Evolutionary conservation across 805 yeast species (phyloP).

Genomic region (Spathaspora gorwiae): DNA sequence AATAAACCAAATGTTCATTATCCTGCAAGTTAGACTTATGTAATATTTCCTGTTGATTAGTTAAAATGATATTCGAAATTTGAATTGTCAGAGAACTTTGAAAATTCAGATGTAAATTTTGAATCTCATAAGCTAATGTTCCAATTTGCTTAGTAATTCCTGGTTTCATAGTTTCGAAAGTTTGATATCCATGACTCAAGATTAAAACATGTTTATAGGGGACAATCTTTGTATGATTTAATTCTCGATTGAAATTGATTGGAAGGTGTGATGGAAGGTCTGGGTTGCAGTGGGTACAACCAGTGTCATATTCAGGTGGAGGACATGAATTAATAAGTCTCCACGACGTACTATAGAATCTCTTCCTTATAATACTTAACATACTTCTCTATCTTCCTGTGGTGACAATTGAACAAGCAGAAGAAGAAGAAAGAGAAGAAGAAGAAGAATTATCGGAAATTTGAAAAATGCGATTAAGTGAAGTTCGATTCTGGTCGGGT

Average conservation of each 20-base stretch:
- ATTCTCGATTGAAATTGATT: conserved; percentile 33
- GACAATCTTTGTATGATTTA: conserved; percentile 45
- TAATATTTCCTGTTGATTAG: conserved; percentile 8
- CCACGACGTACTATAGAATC: conserved; percentile 6
- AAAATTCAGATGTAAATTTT: conserved; percentile 24
- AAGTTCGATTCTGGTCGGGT: background rate
- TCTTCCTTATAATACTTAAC: background rate
- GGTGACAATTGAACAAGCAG: background rate
- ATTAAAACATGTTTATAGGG: conserved; percentile 56
- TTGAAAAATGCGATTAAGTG: too few relatives aligned
- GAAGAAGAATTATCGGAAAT: too few relatives aligned
- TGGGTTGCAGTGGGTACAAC: conserved; percentile 52
- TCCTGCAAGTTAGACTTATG: conserved; percentile 1
- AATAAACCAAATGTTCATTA: conserved; percentile 26
- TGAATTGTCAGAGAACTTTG: conserved; percentile 47
- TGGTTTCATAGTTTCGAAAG: conserved; percentile 41
- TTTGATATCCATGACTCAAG: conserved; percentile 39
- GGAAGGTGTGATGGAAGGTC: conserved; percentile 40
- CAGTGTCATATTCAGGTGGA: conserved; percentile 49
- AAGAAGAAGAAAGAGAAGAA: background rate
- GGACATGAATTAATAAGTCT: conserved; percentile 37
- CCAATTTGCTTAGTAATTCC: conserved; percentile 47
- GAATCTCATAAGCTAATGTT: conserved; percentile 39
- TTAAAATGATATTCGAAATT: conserved; percentile 42
- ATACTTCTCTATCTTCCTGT: background rate